Evolutionary conservation across 768 basidiomycete genomes (phyloP).

Genomic region (Scleroderma bovista): DNA sequence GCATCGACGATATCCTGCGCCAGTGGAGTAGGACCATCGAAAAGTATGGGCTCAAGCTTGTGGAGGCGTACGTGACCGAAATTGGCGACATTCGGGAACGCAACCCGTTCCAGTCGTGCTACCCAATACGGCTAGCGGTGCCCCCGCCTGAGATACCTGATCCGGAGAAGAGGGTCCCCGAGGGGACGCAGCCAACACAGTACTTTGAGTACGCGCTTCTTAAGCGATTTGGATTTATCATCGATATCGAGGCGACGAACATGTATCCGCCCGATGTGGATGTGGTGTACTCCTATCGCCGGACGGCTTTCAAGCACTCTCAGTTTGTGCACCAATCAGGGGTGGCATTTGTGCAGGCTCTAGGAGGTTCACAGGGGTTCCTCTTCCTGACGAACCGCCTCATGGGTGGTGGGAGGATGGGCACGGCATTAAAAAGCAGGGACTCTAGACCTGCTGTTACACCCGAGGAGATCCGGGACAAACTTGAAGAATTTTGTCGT

Average conservation of each 20-base stretch:
- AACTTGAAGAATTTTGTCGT: conserved; percentile 60
- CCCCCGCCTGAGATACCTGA: conserved; percentile 69
- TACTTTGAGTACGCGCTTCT: conserved; percentile 83
- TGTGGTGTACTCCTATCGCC: conserved; percentile 86
- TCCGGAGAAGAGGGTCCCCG: conserved; percentile 60
- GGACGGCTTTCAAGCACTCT: conserved; percentile 68
- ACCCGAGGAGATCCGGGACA: conserved; percentile 57
- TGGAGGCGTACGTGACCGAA: conserved; percentile 90
- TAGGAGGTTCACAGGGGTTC: conserved; percentile 76
- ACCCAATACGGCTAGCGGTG: conserved; percentile 71
- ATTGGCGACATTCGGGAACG: conserved; percentile 81
- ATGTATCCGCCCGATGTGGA: conserved; percentile 79
- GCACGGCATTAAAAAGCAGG: conserved; percentile 47
- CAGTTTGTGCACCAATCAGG: conserved; percentile 93
- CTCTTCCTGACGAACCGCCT: conserved; percentile 86
- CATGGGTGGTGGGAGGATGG: conserved; percentile 66
- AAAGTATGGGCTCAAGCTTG: conserved; percentile 83
- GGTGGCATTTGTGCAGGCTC: conserved; percentile 83
- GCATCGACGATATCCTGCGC: conserved; percentile 83
- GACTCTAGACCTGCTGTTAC: conserved; percentile 49
- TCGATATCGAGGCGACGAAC: conserved; percentile 74
- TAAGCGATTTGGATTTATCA: conserved; percentile 71
- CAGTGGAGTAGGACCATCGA: conserved; percentile 81
- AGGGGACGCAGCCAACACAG: conserved; percentile 57
- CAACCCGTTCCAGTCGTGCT: conserved; percentile 90